A percentile compares a stretch with the other conserved stretches of the same genome.
Evolutionary conservation across 176 grass and related monocot genomes (phyloP).

Genomic region (Coix lacrymajobi): DNA sequence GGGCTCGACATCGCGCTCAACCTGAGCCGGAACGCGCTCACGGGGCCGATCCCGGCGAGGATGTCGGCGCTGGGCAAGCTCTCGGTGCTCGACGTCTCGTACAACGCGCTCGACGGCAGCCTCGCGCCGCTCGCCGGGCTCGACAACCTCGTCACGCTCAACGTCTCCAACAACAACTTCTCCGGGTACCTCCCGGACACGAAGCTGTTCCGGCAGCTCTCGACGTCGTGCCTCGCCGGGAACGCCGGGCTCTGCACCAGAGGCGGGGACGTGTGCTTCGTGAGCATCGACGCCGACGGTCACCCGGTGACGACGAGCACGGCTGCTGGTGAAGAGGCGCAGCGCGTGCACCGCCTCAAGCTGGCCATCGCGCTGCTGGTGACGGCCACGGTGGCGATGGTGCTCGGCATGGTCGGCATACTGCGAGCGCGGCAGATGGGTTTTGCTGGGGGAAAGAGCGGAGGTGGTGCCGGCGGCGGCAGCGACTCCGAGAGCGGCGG

Average conservation of each 20-base stretch:
- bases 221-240: slow-evolving; percentile 55
- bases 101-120: slow-evolving; percentile 60
- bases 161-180: slow-evolving; percentile 94
- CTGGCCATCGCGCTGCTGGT: slow-evolving; percentile 77
- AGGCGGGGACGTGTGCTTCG: slow-evolving; percentile 91
- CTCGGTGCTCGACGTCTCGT: slow-evolving; percentile 74
- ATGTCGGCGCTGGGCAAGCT: slow-evolving; percentile 70
- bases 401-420: slow-evolving; percentile 74
- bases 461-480: not conserved
- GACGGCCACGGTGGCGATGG: slow-evolving; percentile 78
- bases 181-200: slow-evolving; percentile 90
- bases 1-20: slow-evolving; percentile 86
- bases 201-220: slow-evolving; percentile 90
- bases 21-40: slow-evolving; percentile 66
- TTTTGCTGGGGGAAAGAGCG: slow-evolving; percentile 11
- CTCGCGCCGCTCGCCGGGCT: slow-evolving; percentile 61
- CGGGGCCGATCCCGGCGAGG: slow-evolving; percentile 47
- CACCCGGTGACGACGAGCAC: slow-evolving; percentile 15
- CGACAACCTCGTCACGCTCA: slow-evolving; percentile 84
- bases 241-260: slow-evolving; percentile 80
- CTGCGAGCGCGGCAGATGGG: slow-evolving; percentile 56
- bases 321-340: slow-evolving; percentile 36
- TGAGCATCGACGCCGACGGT: slow-evolving; percentile 46
- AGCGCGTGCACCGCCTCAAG: slow-evolving; percentile 64
- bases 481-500: slow-evolving; percentile 46